Conservation (phyloP, 352 stramenopile species). For the Plasmopara halstedii region DNA sequence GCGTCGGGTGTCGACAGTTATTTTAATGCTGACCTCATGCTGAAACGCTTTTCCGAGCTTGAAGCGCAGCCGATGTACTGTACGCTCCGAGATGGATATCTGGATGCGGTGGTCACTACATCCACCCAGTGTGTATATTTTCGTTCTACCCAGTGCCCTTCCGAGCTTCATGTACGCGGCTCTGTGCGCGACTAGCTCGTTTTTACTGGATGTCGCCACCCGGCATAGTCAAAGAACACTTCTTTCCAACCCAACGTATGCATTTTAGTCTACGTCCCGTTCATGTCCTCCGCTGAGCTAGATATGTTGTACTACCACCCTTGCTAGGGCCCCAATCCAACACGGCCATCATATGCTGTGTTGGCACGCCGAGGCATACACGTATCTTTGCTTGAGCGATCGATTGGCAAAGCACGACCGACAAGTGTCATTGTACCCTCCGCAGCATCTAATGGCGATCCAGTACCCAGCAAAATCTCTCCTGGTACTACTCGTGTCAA, state of each 20-base stretch:
- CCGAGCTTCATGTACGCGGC: neutral
- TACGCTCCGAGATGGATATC: neutral
- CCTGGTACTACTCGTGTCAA: neutral
- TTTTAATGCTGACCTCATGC: too few species aligned
- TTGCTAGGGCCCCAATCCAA: neutral
- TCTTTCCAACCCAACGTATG: neutral
- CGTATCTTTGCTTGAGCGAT: neutral
- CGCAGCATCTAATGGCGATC: neutral
- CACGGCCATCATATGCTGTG: neutral
- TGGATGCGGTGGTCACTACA: constrained; percentile 2
- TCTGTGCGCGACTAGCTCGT: neutral
- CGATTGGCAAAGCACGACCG: neutral
- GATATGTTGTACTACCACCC: neutral
- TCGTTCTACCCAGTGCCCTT: neutral
- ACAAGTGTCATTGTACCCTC: neutral
- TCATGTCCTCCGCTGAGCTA: neutral
- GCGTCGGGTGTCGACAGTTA: neutral
- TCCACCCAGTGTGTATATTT: neutral
- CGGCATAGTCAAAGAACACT: neutral
- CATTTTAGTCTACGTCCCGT: neutral
- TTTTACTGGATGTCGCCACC: neutral
- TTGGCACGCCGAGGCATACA: neutral
- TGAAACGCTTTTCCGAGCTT: too few species aligned
- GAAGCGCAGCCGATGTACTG: neutral
- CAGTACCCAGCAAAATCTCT: neutral